phyloP scores from a whole-genome alignment of 1,284 basidiomycete genomes.

The Neonothopanus nambi region DNA sequence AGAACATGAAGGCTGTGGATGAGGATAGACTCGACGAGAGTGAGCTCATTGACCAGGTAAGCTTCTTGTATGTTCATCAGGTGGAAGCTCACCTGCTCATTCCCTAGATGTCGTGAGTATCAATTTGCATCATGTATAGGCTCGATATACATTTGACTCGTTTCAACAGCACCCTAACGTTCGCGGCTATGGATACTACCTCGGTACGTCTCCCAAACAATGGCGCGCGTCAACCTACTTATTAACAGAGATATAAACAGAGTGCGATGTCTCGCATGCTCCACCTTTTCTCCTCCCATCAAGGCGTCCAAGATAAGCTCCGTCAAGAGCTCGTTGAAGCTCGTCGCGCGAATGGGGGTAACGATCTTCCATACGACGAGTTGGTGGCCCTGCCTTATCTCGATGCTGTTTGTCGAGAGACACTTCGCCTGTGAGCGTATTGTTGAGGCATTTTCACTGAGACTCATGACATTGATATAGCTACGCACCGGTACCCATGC shows the following conservation, averaged over 20 bases:
- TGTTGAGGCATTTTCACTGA: slow-evolving; percentile 21
- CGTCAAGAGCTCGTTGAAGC: slow-evolving; percentile 24
- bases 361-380: slow-evolving; percentile 28
- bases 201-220: slow-evolving; percentile 15
- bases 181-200: slow-evolving; percentile 32
- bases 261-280: slow-evolving; percentile 26
- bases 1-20: slow-evolving; percentile 31
- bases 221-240: background rate
- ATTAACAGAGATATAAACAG: slow-evolving; percentile 2
- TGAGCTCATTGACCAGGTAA: slow-evolving; percentile 31
- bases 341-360: slow-evolving; percentile 4
- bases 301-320: slow-evolving; percentile 23
- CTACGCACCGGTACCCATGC: slow-evolving; percentile 31
- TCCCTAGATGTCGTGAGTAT: slow-evolving; percentile 18
- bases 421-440: slow-evolving; percentile 30
- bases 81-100: background rate
- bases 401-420: slow-evolving; percentile 36
- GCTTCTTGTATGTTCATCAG: background rate
- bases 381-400: slow-evolving; percentile 33
- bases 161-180: slow-evolving; percentile 26
- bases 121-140: background rate
- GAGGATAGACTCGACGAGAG: slow-evolving; percentile 33
- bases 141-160: slow-evolving; percentile 2
- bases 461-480: slow-evolving; percentile 39
- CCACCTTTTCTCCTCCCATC: slow-evolving; percentile 23